phyloP scores from a whole-genome alignment of 2,329 filamentous ascomycete genomes.

The Aureobasidium sp. region DNA sequence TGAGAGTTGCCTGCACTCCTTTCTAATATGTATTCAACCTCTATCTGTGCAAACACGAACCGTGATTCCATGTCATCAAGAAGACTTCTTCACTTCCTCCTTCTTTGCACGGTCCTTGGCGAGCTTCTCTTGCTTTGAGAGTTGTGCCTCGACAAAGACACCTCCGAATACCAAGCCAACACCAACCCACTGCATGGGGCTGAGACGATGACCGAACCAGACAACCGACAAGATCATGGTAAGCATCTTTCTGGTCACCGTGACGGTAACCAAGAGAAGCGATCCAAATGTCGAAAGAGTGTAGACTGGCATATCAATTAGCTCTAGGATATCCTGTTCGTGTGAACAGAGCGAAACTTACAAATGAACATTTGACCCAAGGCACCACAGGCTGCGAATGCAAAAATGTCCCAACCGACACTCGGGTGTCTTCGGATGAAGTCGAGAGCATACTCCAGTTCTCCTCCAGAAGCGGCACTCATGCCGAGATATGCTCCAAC shows the following conservation, averaged over 20 bases:
- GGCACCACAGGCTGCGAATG: slow-evolving; percentile 82
- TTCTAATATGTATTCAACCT: background rate
- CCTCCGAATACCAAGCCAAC: slow-evolving; percentile 90
- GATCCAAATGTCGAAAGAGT: slow-evolving; percentile 88
- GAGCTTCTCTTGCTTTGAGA: slow-evolving; percentile 73
- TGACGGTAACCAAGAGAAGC: slow-evolving; percentile 87
- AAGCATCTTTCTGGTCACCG: slow-evolving; percentile 96
- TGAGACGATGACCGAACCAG: slow-evolving; percentile 83
- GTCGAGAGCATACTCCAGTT: slow-evolving; percentile 66
- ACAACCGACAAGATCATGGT: slow-evolving; percentile 96
- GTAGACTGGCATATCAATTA: slow-evolving; percentile 47
- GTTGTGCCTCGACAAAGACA: slow-evolving; percentile 79
- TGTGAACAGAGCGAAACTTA: slow-evolving; percentile 18
- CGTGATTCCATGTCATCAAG: background rate
- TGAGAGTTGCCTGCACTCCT: background rate
- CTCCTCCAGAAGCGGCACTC: slow-evolving; percentile 45
- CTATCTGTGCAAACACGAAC: background rate
- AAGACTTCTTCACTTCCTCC: slow-evolving; percentile 1
- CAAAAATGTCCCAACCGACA: slow-evolving; percentile 79
- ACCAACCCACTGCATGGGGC: slow-evolving; percentile 85
- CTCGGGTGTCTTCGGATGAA: slow-evolving; percentile 74
- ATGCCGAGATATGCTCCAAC: slow-evolving; percentile 36
- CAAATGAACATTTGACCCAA: slow-evolving; percentile 94
- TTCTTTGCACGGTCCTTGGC: slow-evolving; percentile 56
- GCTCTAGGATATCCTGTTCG: background rate